Base-by-base conservation (phyloP, 139 green algal species). In the Nannochloris sp. region DNA sequence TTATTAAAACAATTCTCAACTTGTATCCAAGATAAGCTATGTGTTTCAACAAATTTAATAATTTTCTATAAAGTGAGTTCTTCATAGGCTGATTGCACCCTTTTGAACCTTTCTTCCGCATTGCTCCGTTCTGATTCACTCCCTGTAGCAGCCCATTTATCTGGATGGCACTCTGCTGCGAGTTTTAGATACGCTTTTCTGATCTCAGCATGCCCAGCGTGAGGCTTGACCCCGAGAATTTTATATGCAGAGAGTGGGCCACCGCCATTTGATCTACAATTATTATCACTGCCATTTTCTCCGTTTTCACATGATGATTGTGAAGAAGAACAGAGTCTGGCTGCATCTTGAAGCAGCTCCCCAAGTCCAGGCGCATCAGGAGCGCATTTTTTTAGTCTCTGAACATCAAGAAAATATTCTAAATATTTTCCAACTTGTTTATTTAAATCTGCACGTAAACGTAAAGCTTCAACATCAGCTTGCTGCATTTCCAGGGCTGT, bases 121-220 rank as follows among this genome's bases (percentile, higher is more conserved):
- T 55, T 55, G 23, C 4, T 24, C 60, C 34, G 24, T 36, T 73
- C 60, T 14, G 64, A 56, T 2, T 46, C 63, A 2, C n/a, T 30
- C 8, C 14, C 57, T n/a, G n/a, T n/a, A 0, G 25, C 46, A 12
- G 30, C 53, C 77, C 77, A 83, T 66, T 86, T 86, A 72, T 86
- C 80, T 2, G 80, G 80, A 57, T 86, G 80, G 48, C 72, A 76
- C 8, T 33, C 39, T 8, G 67, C 70, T 1, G 73, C 76, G 7
- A 71, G 48, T 63, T 67, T 62, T 34, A 77, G 75, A 70, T 86
- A 86, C 0, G 80, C 80, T 42, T 61, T 67, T 23, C 72, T 68
- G 6, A 78, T 59, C 72, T 85, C 65, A 34, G 27, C 45, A 12
- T 27, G 29, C 2, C 27, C 45, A 13, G 63, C 68, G 14, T n/a